These are phyloP conservation scores for Pleurotus cornucopiae DNA, from an alignment of 768 basidiomycete species.

Conservation along the genomic window DNA sequence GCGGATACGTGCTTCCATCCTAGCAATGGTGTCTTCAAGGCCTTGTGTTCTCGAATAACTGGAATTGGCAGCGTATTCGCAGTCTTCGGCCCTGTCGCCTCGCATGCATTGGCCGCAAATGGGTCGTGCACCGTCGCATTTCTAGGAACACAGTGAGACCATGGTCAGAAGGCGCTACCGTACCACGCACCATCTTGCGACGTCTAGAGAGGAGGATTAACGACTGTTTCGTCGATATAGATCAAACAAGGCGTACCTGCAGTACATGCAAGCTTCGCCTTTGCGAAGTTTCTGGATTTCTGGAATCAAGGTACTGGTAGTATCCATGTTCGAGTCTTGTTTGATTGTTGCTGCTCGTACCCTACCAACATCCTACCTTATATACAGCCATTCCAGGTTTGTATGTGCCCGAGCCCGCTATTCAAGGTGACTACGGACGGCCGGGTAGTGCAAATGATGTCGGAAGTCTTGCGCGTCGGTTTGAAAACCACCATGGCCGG, in stretches of 20 bases:
- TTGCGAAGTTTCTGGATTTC: conserved; percentile 1
- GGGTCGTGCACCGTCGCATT: conserved; percentile 52
- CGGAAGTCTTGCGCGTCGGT: neutral
- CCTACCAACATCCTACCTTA: neutral
- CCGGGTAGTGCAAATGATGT: neutral
- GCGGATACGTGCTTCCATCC: conserved; percentile 41
- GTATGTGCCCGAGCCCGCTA: no score
- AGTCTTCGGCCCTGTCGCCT: conserved; percentile 47
- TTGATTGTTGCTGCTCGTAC: neutral
- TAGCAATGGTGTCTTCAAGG: conserved; percentile 47
- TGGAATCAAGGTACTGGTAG: neutral
- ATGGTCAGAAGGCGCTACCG: neutral
- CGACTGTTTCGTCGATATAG: no score
- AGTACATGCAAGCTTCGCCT: conserved; percentile 7
- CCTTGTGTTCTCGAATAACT: conserved; percentile 43
- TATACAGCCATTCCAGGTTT: neutral
- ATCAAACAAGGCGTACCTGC: neutral
- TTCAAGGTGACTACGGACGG: neutral
- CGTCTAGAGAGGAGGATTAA: neutral
- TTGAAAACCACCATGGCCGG: no score
- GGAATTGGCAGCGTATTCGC: conserved; percentile 50
- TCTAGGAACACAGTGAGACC: conserved; percentile 24
- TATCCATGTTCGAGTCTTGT: neutral
- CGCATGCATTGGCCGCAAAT: conserved; percentile 48
- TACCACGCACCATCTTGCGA: conserved; percentile 3